A percentile compares a stretch with the other conserved stretches of the same genome.
These are phyloP conservation scores for Kodamaea suecica DNA, from an alignment of 1,139 yeast species.

Conservation along the genomic window DNA sequence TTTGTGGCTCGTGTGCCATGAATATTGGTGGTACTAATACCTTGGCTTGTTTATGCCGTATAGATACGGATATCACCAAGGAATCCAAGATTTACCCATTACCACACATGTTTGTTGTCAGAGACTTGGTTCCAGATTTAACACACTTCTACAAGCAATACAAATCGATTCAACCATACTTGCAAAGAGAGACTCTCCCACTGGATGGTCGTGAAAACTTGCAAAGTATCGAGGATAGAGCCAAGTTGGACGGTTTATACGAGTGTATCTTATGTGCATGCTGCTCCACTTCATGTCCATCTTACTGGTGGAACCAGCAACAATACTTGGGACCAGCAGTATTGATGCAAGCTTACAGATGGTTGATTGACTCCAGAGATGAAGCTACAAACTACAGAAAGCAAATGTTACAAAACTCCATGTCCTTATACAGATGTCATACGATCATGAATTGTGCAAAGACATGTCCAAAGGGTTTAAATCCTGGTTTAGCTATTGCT, in stretches of 20 bases:
- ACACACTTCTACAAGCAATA: conserved; percentile 98
- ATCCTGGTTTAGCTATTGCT: conserved; percentile 97
- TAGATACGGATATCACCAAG: conserved; percentile 73
- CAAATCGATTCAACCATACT: conserved; percentile 95
- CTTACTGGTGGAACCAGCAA: conserved; percentile 99
- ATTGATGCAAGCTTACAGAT: conserved; percentile 97
- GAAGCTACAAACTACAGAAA: conserved; percentile 80
- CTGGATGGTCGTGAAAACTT: conserved; percentile 90
- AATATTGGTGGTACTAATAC: conserved; percentile 97
- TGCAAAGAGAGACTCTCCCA: conserved; percentile 80
- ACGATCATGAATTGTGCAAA: conserved; percentile 97
- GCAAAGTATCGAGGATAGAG: conserved; percentile 91
- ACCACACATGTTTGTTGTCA: conserved; percentile 97
- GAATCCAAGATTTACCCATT: conserved; percentile 89
- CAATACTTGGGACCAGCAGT: conserved; percentile 99
- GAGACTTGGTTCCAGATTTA: conserved; percentile 96
- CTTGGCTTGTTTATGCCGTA: conserved; percentile 92
- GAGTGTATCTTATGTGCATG: conserved; percentile 99
- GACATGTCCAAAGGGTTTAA: conserved; percentile 98
- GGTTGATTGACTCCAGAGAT: conserved; percentile 98
- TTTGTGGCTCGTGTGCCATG: conserved; percentile 99
- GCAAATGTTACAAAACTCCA: conserved; percentile 90
- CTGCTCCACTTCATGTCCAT: conserved; percentile 98
- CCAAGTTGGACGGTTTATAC: conserved; percentile 93
- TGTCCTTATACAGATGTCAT: conserved; percentile 98